Base-by-base conservation (phyloP, 208 protist species). In the Leishmania braziliensis region DNA sequence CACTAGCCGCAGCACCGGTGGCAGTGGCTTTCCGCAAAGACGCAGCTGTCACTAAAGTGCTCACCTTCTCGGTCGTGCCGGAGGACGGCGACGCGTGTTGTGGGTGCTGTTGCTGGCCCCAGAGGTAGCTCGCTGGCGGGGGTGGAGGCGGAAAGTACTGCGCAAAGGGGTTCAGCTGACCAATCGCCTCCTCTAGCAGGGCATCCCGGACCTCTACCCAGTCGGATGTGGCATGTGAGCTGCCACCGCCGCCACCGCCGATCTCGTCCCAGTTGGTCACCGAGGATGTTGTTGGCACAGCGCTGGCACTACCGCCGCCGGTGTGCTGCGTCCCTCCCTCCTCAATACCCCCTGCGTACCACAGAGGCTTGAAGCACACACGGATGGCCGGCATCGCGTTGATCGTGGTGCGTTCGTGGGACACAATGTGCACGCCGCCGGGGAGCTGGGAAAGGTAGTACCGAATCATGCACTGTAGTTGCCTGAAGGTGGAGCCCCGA, bases 141-240 rank as follows among this genome's bases (percentile, higher is more conserved):
- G 86, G 80, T 18, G 90, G 86, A 18, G 86, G 85, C 2, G 79
- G 78, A 74, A 89, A 91, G 82, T 89, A 89, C 56, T 83, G 79
- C 26, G 89, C 85, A 73, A 96, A 93, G 10, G 93, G 93, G 83
- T 96, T 96, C 50, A 92, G 85, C 78, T 84, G 81, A 6, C 91
- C 91, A 18, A 95, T 81, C 78, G 91, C 90, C 43, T 93, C 91
- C 68, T 96, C 93, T 51, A 95, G 70, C 69, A 80, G 82, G 14
- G 85, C 58, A 36, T 85, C 84, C 18, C 87, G 87, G 51, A 46
- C 83, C 12, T 80, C 80, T 3, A 76, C 20, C 89, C 85, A 88
- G 79, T 90, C 88, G 5, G 89, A 85, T 23, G 87, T 84, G 23
- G 77, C 80, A 53, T 89, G 84, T n/a, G 84, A 88, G 69, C 73